These are phyloP conservation scores for Rhododendron ferrugineum DNA, from an alignment of 148 eudicot genomes.

Conservation along the genomic window DNA sequence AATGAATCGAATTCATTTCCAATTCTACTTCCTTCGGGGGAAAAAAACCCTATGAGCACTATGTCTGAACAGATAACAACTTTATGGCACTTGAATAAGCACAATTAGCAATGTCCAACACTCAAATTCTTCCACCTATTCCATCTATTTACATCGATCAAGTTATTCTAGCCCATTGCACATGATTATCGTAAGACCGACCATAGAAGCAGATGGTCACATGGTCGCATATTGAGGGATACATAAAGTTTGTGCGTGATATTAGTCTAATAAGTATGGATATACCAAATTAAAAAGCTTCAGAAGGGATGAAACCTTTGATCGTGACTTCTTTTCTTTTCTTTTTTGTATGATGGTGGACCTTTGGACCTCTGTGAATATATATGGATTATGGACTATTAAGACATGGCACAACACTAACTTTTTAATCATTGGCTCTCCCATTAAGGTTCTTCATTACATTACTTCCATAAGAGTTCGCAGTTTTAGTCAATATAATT, in stretches of 20 bases:
- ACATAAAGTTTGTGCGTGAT: background rate
- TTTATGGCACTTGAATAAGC: background rate
- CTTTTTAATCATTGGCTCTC: background rate
- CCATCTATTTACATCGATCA: background rate
- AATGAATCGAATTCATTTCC: background rate
- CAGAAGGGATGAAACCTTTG: background rate
- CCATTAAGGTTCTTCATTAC: background rate
- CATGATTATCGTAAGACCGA: background rate
- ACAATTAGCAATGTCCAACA: background rate
- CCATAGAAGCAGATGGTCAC: background rate
- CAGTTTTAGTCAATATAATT: background rate
- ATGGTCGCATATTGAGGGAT: background rate
- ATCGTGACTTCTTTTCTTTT: background rate
- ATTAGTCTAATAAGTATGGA: background rate
- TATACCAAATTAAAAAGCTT: background rate
- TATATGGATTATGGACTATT: no score
- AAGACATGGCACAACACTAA: background rate
- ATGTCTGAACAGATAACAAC: background rate
- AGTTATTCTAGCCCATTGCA: background rate
- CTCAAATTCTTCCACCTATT: background rate
- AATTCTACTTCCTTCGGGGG: background rate
- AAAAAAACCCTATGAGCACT: background rate
- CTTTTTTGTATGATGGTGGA: background rate
- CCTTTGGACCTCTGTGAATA: background rate
- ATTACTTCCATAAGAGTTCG: background rate